Evolutionary conservation across 345 rosid species (phyloP), one percentile per base, ranked within the genome.

Genomic region (Boechera retrofracta): DNA sequence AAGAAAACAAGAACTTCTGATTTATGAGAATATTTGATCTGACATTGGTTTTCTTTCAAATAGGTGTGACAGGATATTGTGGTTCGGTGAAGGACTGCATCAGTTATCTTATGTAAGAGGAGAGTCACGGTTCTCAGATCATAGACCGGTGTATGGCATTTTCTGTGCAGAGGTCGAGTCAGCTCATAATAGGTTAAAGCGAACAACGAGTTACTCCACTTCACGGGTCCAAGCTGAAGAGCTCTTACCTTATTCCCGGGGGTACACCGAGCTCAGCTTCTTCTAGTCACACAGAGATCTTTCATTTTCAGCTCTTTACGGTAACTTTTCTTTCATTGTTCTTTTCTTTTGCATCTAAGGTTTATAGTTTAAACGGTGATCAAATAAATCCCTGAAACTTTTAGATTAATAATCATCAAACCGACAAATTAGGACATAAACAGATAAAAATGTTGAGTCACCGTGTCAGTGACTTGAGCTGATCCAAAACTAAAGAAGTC

Each of bases 141-240:
- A 95, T 77, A 91, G 98, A 82, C 99, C 99, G 7, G 99, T 95
- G 18, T 95, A 91, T 66, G 94, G 99, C 72, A 82, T 89, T 67
- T 95, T 95, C 82, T 89, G 89, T 81, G 99, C 94, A 4, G 99
- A 95, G 84, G 97, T 95, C 2, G 96, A 91, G 79, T 92, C 97
- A 41, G 77, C 83, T 83, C 93, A 89, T 65, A 87, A 77, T 29
- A 86, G 87, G 64, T 70, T 95, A 59, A 95, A 87, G 84, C 91
- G 88, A 83, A 93, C 92, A 74, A 86, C 26, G 80, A 95, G 97
- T 82, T 84, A 87, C 83, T 86, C 96, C 39, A 80, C 87, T 80
- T 88, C 98, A 51, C 84, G 96, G 64, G 83, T 94, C 78, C 93
- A 90, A 80, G 96, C 89, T 6, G 99, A 95, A 85, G 99, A 95